Base-by-base conservation (phyloP, 345 rosid species). In the Acer negundo region DNA sequence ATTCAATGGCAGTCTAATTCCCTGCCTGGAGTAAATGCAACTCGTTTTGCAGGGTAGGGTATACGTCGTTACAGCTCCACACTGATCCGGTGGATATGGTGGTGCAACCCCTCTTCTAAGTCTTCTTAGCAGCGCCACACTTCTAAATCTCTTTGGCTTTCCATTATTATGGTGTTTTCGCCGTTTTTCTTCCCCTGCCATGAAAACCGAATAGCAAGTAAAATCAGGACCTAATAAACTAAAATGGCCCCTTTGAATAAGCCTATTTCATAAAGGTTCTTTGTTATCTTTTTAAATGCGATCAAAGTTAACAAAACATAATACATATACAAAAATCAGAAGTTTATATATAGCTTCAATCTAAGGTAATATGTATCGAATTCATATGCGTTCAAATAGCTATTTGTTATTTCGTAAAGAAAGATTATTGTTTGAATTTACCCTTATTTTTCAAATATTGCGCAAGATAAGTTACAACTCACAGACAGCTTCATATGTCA, bases 301-400 rank as follows among this genome's bases (percentile, higher is more conserved):
- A 28, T 51, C 62, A 51, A 24, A 70, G 26, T 51, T 55, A 68
- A 68, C 55, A 75, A 31, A 55, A 47, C 67, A 65, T 26, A 12
- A 11, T 15, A 10, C 46, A 47, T 77, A 26, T 46, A 24, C 59
- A 69, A 17, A 58, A 58, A 58, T 7, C 7, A 10, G 20, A 58
- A n/a, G 19, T 40, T 59, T 67, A 62, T 40, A 23, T 11, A 28
- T 28, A 58, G 24, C 22, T 51, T 70, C 31, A 64, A 64, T 64
- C 20, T 13, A 42, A 3, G 23, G 13, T 26, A 70, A 35, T 35
- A 4, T 10, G 15, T n/a, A 40, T 42, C 1, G 38, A 35, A 35
- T 35, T 35, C 38, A 35, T 35, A 35, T 35, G 38, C 1, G 0
- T 35, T 35, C 38, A 0, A 35, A 35, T 35, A 35, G 38, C 38